A percentile compares a stretch with the other conserved stretches of the same genome.
Evolutionary conservation across 257 asterid species (phyloP).

Genomic region (Solanum peruvianum): DNA sequence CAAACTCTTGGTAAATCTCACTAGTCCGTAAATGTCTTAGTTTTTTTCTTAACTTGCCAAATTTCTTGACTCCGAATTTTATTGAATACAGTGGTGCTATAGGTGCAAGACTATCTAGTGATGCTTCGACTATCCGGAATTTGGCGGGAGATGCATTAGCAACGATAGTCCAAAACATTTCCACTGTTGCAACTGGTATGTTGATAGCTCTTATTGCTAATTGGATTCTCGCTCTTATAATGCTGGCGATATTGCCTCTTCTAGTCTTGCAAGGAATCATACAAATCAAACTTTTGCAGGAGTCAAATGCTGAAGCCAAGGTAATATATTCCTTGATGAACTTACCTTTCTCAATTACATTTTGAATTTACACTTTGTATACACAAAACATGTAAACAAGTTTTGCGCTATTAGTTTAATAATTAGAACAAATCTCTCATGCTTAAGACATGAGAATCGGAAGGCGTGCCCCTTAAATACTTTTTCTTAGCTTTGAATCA

Average conservation of each 20-base stretch:
- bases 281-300: conserved; percentile 34
- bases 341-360: background rate
- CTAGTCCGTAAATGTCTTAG: background rate
- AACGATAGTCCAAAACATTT: conserved; percentile 34
- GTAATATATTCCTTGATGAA: conserved; percentile 10
- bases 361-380: background rate
- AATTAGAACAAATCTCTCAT: background rate
- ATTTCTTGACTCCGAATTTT: background rate
- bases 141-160: conserved; percentile 56
- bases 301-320: conserved; percentile 51
- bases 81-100: conserved; percentile 33
- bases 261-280: conserved; percentile 54
- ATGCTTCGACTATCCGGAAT: conserved; percentile 45
- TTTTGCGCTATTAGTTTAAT: background rate
- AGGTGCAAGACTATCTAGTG: conserved; percentile 43
- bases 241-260: conserved; percentile 39
- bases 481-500: background rate
- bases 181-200: conserved; percentile 41
- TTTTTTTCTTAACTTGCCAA: background rate
- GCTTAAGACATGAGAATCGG: background rate
- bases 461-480: background rate
- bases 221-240: conserved; percentile 37
- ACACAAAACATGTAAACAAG: background rate
- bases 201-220: conserved; percentile 40
- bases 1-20: conserved; percentile 16